phyloP scores from a whole-genome alignment of 257 asterid species.

The Nicotiana otophora region DNA sequence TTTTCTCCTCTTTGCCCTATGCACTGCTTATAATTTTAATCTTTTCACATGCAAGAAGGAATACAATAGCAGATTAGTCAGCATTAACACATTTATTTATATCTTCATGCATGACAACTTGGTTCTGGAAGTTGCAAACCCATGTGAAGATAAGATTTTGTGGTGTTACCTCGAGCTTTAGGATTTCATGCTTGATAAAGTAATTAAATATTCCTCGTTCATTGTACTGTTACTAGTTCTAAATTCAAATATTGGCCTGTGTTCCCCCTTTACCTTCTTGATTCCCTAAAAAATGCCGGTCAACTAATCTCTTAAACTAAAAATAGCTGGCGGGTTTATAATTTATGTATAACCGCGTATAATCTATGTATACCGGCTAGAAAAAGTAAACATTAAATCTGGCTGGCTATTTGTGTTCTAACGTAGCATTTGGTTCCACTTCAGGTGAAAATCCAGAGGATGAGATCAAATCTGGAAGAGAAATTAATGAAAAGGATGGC shows the following conservation, averaged over 20 bases:
- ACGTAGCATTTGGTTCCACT: neutral
- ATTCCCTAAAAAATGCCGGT: no score
- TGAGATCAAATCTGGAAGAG: slow-evolving; percentile 85
- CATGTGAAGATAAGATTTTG: slow-evolving; percentile 33
- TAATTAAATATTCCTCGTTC: neutral
- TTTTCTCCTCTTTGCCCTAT: neutral
- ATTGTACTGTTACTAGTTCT: no score
- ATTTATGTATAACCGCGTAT: no score
- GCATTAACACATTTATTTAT: slow-evolving; percentile 13
- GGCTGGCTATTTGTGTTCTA: no score
- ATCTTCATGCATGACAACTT: slow-evolving; percentile 16
- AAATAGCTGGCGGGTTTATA: no score
- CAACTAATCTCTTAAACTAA: no score
- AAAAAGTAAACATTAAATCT: no score
- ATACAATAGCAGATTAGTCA: slow-evolving; percentile 23
- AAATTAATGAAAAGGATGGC: slow-evolving; percentile 93
- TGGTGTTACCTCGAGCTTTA: neutral
- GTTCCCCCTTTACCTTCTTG: no score
- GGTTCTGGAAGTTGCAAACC: slow-evolving; percentile 28
- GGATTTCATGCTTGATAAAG: neutral
- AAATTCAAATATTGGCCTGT: no score
- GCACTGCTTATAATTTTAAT: neutral
- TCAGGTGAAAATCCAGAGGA: slow-evolving; percentile 92
- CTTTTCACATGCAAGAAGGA: slow-evolving; percentile 1
- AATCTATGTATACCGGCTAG: no score